phyloP scores from a whole-genome alignment of 306 rosid genomes.

The Casuarina cunninghamiana region DNA sequence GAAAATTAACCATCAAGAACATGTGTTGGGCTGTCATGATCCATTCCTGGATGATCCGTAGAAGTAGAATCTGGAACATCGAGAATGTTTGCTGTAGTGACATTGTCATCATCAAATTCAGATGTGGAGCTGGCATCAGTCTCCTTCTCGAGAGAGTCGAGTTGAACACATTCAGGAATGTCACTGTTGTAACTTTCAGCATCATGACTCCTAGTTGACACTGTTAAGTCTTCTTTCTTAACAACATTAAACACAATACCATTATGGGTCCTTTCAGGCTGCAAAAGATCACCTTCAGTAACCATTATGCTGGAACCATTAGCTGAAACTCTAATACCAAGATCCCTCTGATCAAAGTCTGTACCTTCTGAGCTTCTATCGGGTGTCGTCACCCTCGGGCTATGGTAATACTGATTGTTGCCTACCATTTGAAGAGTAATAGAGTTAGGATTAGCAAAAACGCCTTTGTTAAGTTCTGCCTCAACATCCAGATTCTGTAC shows the following conservation, averaged over 20 bases:
- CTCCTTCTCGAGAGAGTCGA: slow-evolving; percentile 66
- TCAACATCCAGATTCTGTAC: slow-evolving; percentile 74
- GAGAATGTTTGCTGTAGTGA: slow-evolving; percentile 14
- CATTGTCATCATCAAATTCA: slow-evolving; percentile 55
- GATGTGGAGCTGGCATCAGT: slow-evolving; percentile 65
- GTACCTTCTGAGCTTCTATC: slow-evolving; percentile 58
- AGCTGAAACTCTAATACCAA: slow-evolving; percentile 40
- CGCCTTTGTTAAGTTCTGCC: slow-evolving; percentile 50
- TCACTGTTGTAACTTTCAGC: slow-evolving; percentile 51
- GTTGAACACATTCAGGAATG: slow-evolving; percentile 67
- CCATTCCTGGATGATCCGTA: slow-evolving; percentile 25
- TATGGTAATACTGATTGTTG: slow-evolving; percentile 38
- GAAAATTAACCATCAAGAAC: slow-evolving; percentile 28
- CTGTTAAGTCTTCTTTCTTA: slow-evolving; percentile 70
- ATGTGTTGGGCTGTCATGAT: slow-evolving; percentile 26
- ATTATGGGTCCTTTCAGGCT: slow-evolving; percentile 79
- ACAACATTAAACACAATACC: slow-evolving; percentile 84
- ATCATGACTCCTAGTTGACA: slow-evolving; percentile 56
- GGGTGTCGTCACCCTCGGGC: slow-evolving; percentile 50
- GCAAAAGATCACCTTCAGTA: slow-evolving; percentile 88
- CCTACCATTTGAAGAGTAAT: slow-evolving; percentile 33
- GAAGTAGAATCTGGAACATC: slow-evolving; percentile 20
- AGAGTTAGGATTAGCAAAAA: slow-evolving; percentile 39
- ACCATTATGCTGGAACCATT: slow-evolving; percentile 59
- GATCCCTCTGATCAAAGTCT: slow-evolving; percentile 53